Conservation (phyloP, 2,329 filamentous ascomycete genomes). For the Fusarium austroafricanum region DNA sequence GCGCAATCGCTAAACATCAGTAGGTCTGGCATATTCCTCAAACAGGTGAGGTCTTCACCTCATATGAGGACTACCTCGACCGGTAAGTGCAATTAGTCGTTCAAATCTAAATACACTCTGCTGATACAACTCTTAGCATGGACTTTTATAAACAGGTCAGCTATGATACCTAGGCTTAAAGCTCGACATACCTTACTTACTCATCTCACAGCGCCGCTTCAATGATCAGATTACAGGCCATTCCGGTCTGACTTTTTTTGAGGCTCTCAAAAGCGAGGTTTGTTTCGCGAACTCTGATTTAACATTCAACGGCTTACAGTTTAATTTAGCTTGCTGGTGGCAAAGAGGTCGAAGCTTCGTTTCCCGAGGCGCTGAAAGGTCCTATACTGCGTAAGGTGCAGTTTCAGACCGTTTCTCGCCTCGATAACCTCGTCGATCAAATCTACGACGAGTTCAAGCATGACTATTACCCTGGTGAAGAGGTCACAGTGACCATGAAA, state of each 20-base stretch:
- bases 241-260: slow-evolving; percentile 90
- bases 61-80: slow-evolving; percentile 87
- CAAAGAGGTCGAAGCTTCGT: slow-evolving; percentile 88
- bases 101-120: background rate
- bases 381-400: slow-evolving; percentile 92
- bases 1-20: slow-evolving; percentile 32
- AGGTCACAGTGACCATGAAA: slow-evolving; percentile 77
- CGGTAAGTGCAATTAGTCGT: slow-evolving; percentile 67
- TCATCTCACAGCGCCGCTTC: slow-evolving; percentile 75
- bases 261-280: slow-evolving; percentile 92
- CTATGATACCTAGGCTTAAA: slow-evolving; percentile 6
- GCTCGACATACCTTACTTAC: slow-evolving; percentile 30
- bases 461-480: slow-evolving; percentile 91
- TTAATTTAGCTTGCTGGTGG: slow-evolving; percentile 75
- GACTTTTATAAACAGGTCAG: slow-evolving; percentile 93
- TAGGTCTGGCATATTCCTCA: slow-evolving; percentile 93
- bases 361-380: slow-evolving; percentile 90
- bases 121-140: slow-evolving; percentile 66
- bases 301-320: slow-evolving; percentile 22
- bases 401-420: slow-evolving; percentile 87
- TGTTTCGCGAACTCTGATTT: slow-evolving; percentile 47
- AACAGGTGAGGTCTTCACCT: slow-evolving; percentile 89
- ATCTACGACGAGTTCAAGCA: slow-evolving; percentile 84
- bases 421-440: slow-evolving; percentile 81
- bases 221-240: slow-evolving; percentile 97